These are phyloP conservation scores for Triglochin maritima DNA, from an alignment of 106 monocot genomes.

Conservation along the genomic window DNA sequence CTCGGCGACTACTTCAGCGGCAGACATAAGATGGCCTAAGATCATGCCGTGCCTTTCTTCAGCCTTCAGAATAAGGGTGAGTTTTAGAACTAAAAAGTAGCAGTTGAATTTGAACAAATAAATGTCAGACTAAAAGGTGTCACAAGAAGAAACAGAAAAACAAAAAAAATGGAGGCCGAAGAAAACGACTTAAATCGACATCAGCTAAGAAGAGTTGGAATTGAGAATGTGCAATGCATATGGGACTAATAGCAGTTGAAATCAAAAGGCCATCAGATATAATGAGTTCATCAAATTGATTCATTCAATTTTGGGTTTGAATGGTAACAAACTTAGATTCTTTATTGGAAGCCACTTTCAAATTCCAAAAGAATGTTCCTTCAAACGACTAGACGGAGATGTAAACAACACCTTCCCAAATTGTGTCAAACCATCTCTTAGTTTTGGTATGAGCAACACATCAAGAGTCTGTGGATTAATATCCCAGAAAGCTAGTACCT, in stretches of 20 bases:
- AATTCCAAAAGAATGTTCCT: not conserved
- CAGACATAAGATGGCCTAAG: slow-evolving; percentile 78
- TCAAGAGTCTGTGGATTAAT: slow-evolving; percentile 89
- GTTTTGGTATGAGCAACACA: slow-evolving; percentile 80
- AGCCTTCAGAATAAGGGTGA: slow-evolving; percentile 35
- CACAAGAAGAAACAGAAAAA: too few species aligned
- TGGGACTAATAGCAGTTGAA: not conserved
- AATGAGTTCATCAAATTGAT: not conserved
- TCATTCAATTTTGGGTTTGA: not conserved
- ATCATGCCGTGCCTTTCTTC: slow-evolving; percentile 65
- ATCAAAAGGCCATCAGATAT: not conserved
- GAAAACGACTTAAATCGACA: too few species aligned
- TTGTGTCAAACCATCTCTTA: slow-evolving; percentile 76
- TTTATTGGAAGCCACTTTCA: not conserved
- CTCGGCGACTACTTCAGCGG: slow-evolving; percentile 76
- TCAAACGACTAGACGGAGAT: too few species aligned
- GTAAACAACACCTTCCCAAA: slow-evolving; percentile 65
- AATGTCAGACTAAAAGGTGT: not conserved
- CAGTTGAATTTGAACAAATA: not conserved
- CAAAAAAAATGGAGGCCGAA: too few species aligned
- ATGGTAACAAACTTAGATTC: not conserved
- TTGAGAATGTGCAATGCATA: too few species aligned
- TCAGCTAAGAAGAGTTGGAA: too few species aligned
- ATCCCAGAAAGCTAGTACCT: slow-evolving; percentile 87
- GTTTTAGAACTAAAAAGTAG: not conserved